Base-by-base conservation (phyloP, 441 rosid genomes). In the Jatropha multifida region DNA sequence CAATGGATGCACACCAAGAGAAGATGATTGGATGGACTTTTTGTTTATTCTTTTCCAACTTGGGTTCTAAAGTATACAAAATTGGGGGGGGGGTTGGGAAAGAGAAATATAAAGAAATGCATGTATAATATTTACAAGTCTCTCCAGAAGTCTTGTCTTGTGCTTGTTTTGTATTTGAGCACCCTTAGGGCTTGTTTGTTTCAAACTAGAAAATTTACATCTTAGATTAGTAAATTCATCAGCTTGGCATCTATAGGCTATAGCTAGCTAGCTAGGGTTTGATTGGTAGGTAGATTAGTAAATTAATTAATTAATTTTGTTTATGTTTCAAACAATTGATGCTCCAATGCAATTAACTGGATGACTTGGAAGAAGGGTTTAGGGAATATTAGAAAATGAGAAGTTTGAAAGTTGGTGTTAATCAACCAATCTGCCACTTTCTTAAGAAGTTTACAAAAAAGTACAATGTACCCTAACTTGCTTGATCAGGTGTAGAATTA, bases 1-100 rank as follows among this genome's bases (percentile, higher is more conserved):
- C 82, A 86, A 81, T 83, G 86, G 89, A 86, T 83, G 85, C 90
- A 83, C 84, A 82, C 78, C 85, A 78, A 78, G 80, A 75, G 76
- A 77, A 85, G 79, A 81, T 86, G 93, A 87, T 90, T 90, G 98
- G 95, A 83, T 85, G 79, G 86, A 86, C 79, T 74, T 86, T 73
- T 72, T 86, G 83, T 20, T 56, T 56, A 4, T 55, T 77, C 85
- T 82, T 77, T 76, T 76, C 80, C 89, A 82, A 82, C 81, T 89
- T 84, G 84, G 73, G 75, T 59, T 77, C 55, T 73, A 37, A 52
- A 11, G n/a, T 44, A 48, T 17, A 5, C 9, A 32, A 32, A 32
- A 32, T 23, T 23, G 23, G 23, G 23, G 23, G 23, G 0, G 23
- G 23, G 23, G 23, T 23, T 23, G 23, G 23, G 23, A 23, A 23